These are phyloP conservation scores for Arbutus unedo DNA, from an alignment of 148 eudicot genomes.

Conservation along the genomic window DNA sequence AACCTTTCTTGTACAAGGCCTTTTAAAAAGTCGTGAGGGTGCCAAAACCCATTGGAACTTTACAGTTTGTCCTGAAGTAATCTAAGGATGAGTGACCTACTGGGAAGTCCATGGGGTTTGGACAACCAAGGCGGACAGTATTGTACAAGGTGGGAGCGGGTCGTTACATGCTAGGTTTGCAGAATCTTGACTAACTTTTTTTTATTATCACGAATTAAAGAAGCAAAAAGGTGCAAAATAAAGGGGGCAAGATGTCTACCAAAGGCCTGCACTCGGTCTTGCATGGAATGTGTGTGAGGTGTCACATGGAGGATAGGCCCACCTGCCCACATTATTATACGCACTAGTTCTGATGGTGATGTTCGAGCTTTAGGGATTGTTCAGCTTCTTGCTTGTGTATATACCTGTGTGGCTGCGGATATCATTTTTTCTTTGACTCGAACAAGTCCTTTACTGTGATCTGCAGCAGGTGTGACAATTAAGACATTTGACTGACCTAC, in stretches of 20 bases:
- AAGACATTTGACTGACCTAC: neutral
- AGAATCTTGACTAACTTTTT: neutral
- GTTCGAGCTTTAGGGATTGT: neutral
- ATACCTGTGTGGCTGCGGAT: neutral
- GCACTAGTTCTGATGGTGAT: neutral
- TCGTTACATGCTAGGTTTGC: neutral
- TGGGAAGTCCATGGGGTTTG: no score
- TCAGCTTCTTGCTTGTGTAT: neutral
- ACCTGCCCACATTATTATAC: neutral
- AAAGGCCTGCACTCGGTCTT: neutral
- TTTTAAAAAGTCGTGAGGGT: no score
- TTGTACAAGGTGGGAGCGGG: no score
- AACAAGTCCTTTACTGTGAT: neutral
- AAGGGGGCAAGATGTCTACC: neutral
- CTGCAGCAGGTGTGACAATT: neutral
- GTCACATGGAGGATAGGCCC: neutral
- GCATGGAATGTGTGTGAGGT: neutral
- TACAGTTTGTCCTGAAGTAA: no score
- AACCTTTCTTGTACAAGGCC: no score
- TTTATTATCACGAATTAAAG: neutral
- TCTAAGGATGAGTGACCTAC: no score
- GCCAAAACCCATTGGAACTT: no score
- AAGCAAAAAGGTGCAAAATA: neutral
- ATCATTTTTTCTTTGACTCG: neutral
- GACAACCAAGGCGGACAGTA: no score